These are phyloP conservation scores for Solanum clarkiae DNA, from an alignment of 257 asterid species.

Conservation along the genomic window DNA sequence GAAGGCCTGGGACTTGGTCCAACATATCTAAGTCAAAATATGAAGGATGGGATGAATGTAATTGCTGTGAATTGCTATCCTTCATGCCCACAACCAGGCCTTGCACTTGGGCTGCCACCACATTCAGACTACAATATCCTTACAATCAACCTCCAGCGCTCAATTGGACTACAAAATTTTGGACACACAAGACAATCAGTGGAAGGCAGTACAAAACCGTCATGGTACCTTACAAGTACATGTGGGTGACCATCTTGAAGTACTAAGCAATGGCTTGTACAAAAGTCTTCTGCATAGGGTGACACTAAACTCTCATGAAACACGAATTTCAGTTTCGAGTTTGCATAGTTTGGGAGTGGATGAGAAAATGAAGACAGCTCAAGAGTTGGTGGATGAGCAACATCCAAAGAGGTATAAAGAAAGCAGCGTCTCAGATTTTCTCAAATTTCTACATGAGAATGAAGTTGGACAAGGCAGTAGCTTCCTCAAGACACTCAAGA, in stretches of 20 bases:
- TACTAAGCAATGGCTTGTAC: conserved; percentile 34
- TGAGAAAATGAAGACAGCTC: conserved; percentile 18
- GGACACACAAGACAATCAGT: not conserved
- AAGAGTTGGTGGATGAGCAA: conserved; percentile 25
- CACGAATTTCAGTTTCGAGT: conserved; percentile 30
- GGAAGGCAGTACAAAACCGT: conserved; percentile 18
- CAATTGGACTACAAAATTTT: conserved; percentile 18
- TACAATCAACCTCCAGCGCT: conserved; percentile 24
- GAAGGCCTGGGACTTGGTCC: conserved; percentile 40
- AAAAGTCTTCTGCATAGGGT: conserved; percentile 26
- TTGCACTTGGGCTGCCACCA: conserved; percentile 37
- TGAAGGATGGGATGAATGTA: conserved; percentile 30
- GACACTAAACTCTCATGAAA: conserved; percentile 5
- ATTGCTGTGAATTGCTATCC: conserved; percentile 35
- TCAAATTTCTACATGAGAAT: conserved; percentile 21
- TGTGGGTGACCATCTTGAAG: conserved; percentile 44
- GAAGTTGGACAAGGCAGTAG: conserved; percentile 22
- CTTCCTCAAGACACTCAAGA: conserved; percentile 20
- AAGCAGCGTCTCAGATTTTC: not conserved
- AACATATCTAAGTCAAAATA: conserved; percentile 6
- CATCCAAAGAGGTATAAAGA: not conserved
- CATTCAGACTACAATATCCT: conserved; percentile 40
- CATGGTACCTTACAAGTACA: conserved; percentile 20
- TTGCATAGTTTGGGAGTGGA: conserved; percentile 38
- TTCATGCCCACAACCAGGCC: conserved; percentile 21